A percentile compares a stretch with the other conserved stretches of the same genome.
phyloP scores from a whole-genome alignment of 441 rosid genomes.

The Populus tomentosa region DNA sequence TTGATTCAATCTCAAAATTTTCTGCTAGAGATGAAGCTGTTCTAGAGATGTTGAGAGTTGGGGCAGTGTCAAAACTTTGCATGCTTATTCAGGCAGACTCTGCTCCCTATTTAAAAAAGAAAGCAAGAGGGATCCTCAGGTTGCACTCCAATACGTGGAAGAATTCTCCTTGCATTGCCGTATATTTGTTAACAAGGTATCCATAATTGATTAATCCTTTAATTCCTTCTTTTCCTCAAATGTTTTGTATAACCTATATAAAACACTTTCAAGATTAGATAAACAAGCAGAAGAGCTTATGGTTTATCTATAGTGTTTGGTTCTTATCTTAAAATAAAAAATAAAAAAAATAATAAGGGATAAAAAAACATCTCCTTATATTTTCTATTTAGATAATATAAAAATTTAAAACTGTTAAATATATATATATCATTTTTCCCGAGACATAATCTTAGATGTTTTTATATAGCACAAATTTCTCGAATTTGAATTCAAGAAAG shows the following conservation, averaged over 20 bases:
- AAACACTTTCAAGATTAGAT: background rate
- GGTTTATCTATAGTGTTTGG: too few relatives aligned
- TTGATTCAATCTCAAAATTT: slow-evolving; percentile 28
- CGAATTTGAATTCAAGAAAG: background rate
- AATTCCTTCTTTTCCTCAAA: background rate
- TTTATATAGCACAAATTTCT: too few relatives aligned
- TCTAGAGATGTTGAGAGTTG: slow-evolving; percentile 53
- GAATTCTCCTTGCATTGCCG: slow-evolving; percentile 52
- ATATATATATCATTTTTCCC: too few relatives aligned
- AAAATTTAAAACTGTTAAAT: too few relatives aligned
- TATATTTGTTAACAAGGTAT: slow-evolving; percentile 39
- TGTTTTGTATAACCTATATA: background rate
- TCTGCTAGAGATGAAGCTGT: slow-evolving; percentile 31
- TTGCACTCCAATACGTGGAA: slow-evolving; percentile 45
- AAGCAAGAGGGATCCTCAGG: slow-evolving; percentile 42
- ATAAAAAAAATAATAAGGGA: too few relatives aligned
- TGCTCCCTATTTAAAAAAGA: slow-evolving; percentile 29
- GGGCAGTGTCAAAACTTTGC: slow-evolving; percentile 60
- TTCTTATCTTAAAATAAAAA: too few relatives aligned
- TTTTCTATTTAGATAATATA: too few relatives aligned
- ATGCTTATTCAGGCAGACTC: slow-evolving; percentile 55
- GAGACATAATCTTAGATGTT: too few relatives aligned
- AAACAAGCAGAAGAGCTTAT: background rate
- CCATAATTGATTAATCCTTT: slow-evolving; percentile 9
- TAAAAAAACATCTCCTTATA: too few relatives aligned